These are phyloP conservation scores for Cephalotrichum gorgonifer DNA, from an alignment of 2,329 filamentous ascomycete genomes.

Conservation along the genomic window DNA sequence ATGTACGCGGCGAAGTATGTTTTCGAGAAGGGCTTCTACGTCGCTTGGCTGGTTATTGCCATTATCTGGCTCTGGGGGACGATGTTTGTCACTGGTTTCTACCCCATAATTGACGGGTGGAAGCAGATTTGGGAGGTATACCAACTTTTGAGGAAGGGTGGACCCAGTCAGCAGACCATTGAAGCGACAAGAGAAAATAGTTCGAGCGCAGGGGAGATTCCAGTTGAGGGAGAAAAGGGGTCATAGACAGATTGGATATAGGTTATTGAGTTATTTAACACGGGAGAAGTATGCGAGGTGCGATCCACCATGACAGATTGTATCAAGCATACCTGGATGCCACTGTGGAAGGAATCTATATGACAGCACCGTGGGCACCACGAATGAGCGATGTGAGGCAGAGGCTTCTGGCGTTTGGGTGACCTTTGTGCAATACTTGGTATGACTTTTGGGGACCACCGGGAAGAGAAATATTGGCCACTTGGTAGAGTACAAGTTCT, in stretches of 20 bases:
- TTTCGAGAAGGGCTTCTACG: conserved; percentile 35
- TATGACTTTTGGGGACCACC: too few species aligned
- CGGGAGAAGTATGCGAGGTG: too few species aligned
- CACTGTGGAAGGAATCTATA: too few species aligned
- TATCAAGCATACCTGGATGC: too few species aligned
- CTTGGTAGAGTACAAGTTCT: too few species aligned
- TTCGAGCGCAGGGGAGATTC: neutral
- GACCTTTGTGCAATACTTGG: too few species aligned
- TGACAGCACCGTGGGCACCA: too few species aligned
- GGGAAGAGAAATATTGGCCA: too few species aligned
- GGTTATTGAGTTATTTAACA: neutral
- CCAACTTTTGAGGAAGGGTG: neutral
- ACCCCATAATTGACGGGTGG: conserved; percentile 36
- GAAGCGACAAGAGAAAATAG: conserved; percentile 11
- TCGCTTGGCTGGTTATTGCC: conserved; percentile 36
- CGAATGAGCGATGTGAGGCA: too few species aligned
- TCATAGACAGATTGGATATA: neutral
- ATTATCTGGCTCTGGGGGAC: conserved; percentile 44
- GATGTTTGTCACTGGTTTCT: conserved; percentile 36
- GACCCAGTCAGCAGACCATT: conserved; percentile 4
- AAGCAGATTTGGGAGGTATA: conserved; percentile 14
- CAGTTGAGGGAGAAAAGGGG: neutral
- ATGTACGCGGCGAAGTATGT: conserved; percentile 43
- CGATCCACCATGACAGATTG: too few species aligned
- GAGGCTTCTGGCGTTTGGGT: too few species aligned